Conservation (phyloP, 192 early-diverging fungal species). For the Podila epigama region DNA sequence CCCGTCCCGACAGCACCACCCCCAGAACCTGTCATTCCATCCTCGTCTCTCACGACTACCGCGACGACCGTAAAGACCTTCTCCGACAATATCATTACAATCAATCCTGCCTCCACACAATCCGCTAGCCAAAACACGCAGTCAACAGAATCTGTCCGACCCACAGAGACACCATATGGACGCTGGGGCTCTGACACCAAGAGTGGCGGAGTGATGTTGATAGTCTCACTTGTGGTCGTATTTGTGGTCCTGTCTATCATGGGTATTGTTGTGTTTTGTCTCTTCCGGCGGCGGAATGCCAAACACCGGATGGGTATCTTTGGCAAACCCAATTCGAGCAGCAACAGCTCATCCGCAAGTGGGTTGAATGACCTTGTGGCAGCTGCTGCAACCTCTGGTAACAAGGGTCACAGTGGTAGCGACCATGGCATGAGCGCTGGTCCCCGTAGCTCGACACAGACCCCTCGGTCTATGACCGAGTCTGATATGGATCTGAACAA, state of each 20-base stretch:
- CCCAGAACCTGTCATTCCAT: neutral
- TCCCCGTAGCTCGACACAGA: neutral
- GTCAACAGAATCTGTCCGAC: neutral
- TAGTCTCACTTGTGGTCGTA: conserved; percentile 18
- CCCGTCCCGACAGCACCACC: neutral
- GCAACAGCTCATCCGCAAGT: neutral
- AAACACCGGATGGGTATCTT: conserved; percentile 14
- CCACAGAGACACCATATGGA: conserved; percentile 3
- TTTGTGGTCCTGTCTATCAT: conserved; percentile 21
- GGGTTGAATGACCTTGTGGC: neutral
- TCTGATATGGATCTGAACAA: conserved; percentile 9
- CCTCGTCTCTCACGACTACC: neutral
- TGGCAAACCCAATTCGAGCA: neutral
- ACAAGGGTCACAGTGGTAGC: neutral
- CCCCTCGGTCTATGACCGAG: too few relatives aligned
- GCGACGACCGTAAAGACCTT: neutral
- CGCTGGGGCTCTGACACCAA: neutral
- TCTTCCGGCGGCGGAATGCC: conserved; percentile 15
- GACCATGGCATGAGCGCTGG: neutral
- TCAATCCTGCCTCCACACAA: neutral
- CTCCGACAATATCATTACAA: neutral
- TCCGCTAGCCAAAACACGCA: neutral
- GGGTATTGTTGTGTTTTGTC: conserved; percentile 27
- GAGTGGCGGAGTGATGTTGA: conserved; percentile 18
- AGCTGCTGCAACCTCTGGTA: neutral